Evolutionary conservation across 345 rosid species (phyloP), one percentile per base, ranked within the genome.

Genomic region (Lenwebbia sp.): DNA sequence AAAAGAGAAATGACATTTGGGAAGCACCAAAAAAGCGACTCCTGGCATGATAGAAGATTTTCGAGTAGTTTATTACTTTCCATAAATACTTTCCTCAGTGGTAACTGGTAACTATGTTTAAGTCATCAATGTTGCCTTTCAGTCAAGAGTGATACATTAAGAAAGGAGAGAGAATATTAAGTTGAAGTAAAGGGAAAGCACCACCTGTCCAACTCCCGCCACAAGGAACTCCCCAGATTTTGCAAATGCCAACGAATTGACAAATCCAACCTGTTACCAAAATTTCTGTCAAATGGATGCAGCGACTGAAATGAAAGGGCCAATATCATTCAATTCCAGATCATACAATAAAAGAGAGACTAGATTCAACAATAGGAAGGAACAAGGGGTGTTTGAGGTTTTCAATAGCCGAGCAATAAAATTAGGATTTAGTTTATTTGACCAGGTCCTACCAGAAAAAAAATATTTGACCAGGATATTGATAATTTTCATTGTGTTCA

Each of bases 131-230:
- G 33, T 65, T 65, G 41, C 44, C 44, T 65, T 33, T 65, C 23
- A 9, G 41, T 65, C 44, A 15, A 65, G 76, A 65, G 76, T 19
- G 40, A 19, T 13, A 60, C 33, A 13, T 60, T 28, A 60, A 13
- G 76, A 10, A 65, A 30, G 76, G 41, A 65, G 76, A 65, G 33
- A 70, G 47, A 23, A 37, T 33, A 37, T 37, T 15, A 33, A 33
- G 13, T 70, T 19, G 40, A 55, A 41, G 53, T 3, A 14, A 40
- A 85, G 49, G 85, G 82, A 82, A 56, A 50, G 65, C 82, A 30
- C 19, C 78, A 96, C 99, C 94, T 95, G 93, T 56, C 99, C 99
- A 85, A 98, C 96, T 87, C 96, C 99, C 82, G 98, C 98, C 62
- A 94, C 65, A 56, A 98, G 91, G 89, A 98, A 96, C 88, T 87